A percentile compares a stretch with the other conserved stretches of the same genome.
Conservation (phyloP, 2,329 filamentous ascomycete species). For the Aplosporella prunicola region DNA sequence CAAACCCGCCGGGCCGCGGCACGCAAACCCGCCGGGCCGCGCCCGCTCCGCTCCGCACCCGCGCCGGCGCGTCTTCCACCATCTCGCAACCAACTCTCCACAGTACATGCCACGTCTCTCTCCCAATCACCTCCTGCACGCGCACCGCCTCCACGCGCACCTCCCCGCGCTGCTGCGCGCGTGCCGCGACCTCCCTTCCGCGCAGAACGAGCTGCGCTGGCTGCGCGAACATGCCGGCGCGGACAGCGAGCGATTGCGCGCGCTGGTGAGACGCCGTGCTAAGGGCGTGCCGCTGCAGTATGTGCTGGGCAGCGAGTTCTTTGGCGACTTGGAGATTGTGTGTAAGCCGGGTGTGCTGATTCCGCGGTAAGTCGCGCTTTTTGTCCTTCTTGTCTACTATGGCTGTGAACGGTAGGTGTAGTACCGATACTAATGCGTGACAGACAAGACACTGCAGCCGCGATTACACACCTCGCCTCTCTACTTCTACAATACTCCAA, state of each 20-base stretch:
- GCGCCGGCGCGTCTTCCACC: background rate
- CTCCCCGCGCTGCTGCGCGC: slow-evolving; percentile 53
- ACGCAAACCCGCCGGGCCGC: background rate
- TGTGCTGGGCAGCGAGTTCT: slow-evolving; percentile 77
- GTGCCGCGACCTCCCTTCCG: slow-evolving; percentile 54
- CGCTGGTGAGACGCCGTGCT: slow-evolving; percentile 35
- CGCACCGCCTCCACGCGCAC: slow-evolving; percentile 45
- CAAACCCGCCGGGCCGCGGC: background rate
- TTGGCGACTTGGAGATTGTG: slow-evolving; percentile 70
- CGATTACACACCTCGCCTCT: slow-evolving; percentile 23
- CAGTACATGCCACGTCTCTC: slow-evolving; percentile 47
- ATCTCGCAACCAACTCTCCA: slow-evolving; percentile 2
- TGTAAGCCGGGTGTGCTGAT: slow-evolving; percentile 76
- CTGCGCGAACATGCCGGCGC: slow-evolving; percentile 49
- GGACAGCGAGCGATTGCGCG: slow-evolving; percentile 19
- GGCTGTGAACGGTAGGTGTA: no score
- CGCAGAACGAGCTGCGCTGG: slow-evolving; percentile 64
- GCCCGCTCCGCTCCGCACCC: background rate
- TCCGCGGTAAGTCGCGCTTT: slow-evolving; percentile 49
- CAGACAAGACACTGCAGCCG: slow-evolving; percentile 39
- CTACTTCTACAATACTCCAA: slow-evolving; percentile 18
- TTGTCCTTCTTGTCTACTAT: background rate
- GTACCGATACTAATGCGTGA: no score
- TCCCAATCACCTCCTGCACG: slow-evolving; percentile 48
- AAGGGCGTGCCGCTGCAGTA: slow-evolving; percentile 80